Percentiles rank a stretch among this genome's conserved stretches.
Evolutionary conservation across 2,329 filamentous ascomycete genomes (phyloP).

Genomic region (Epichloe glyceriae): DNA sequence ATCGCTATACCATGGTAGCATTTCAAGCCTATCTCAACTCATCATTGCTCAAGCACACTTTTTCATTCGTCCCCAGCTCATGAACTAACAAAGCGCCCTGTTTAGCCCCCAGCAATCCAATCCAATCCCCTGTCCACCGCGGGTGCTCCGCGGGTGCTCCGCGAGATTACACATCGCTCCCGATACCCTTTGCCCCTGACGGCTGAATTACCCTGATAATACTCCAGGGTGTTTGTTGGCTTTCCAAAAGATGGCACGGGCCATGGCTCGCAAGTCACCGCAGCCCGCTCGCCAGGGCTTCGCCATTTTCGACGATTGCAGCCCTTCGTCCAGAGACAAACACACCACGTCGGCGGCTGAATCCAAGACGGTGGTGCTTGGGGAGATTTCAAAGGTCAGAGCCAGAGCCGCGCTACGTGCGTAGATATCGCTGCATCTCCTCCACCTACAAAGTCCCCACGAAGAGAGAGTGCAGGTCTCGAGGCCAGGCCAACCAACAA

Average conservation of each 20-base stretch:
- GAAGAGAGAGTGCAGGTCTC: neutral
- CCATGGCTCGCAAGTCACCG: conserved; percentile 1
- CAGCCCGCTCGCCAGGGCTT: neutral
- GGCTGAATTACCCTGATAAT: neutral
- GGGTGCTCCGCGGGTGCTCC: neutral
- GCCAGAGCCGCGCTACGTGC: neutral
- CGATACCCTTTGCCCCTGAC: conserved; percentile 1
- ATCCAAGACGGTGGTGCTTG: conserved; percentile 1
- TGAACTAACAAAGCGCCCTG: neutral
- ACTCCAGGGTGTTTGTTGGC: neutral
- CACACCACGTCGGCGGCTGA: neutral
- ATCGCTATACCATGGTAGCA: neutral
- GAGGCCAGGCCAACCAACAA: conserved; percentile 9
- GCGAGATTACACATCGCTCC: conserved; percentile 5
- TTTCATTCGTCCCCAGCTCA: neutral
- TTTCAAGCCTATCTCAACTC: neutral
- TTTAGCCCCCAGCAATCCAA: neutral
- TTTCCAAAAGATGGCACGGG: neutral
- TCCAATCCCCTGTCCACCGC: neutral
- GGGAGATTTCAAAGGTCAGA: conserved; percentile 4
- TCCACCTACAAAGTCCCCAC: conserved; percentile 1
- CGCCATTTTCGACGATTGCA: conserved; percentile 3
- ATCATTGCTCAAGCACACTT: neutral
- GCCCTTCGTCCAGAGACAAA: neutral
- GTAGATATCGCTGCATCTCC: neutral